Percentiles rank a stretch among this genome's conserved stretches.
Conservation (phyloP, 495 filamentous ascomycete species). For the Penicillium riverlandense region DNA sequence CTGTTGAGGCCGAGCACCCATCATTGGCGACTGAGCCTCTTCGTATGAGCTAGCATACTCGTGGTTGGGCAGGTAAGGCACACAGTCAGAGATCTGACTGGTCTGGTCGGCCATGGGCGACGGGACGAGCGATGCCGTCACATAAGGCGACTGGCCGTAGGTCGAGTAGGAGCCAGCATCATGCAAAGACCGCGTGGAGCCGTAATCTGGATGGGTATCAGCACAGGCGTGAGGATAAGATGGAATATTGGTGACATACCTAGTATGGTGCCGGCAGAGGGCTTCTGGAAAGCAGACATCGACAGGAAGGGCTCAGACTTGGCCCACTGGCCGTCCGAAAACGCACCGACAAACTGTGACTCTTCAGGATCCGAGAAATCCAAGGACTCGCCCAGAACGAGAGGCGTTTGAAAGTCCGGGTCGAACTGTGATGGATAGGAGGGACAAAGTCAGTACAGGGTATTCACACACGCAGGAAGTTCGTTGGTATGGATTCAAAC, state of each 20-base stretch:
- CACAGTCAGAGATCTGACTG: slow-evolving; percentile 39
- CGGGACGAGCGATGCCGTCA: slow-evolving; percentile 37
- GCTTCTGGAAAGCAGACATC: slow-evolving; percentile 47
- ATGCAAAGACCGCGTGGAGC: slow-evolving; percentile 36
- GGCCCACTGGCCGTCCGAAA: slow-evolving; percentile 45
- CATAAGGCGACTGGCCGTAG: slow-evolving; percentile 37
- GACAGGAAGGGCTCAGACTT: slow-evolving; percentile 47
- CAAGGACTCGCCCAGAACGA: slow-evolving; percentile 48
- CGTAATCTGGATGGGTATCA: slow-evolving; percentile 28
- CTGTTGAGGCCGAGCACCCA: slow-evolving; percentile 22
- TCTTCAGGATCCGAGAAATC: slow-evolving; percentile 46
- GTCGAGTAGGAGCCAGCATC: slow-evolving; percentile 37
- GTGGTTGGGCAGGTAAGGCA: slow-evolving; percentile 35
- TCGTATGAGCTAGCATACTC: slow-evolving; percentile 41
- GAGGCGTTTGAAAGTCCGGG: slow-evolving; percentile 43
- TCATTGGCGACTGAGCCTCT: slow-evolving; percentile 33
- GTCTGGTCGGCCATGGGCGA: slow-evolving; percentile 40
- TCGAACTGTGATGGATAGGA: slow-evolving; percentile 24
- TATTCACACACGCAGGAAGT: slow-evolving; percentile 2
- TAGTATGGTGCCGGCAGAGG: slow-evolving; percentile 29
- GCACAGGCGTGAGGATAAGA: not conserved
- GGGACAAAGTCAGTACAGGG: slow-evolving; percentile 14
- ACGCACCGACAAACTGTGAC: slow-evolving; percentile 36
- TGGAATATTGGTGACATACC: slow-evolving; percentile 23
- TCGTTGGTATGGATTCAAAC: slow-evolving; percentile 13